Base-by-base conservation (phyloP, 2,329 filamentous ascomycete species). In the Pseudocercospora musae region DNA sequence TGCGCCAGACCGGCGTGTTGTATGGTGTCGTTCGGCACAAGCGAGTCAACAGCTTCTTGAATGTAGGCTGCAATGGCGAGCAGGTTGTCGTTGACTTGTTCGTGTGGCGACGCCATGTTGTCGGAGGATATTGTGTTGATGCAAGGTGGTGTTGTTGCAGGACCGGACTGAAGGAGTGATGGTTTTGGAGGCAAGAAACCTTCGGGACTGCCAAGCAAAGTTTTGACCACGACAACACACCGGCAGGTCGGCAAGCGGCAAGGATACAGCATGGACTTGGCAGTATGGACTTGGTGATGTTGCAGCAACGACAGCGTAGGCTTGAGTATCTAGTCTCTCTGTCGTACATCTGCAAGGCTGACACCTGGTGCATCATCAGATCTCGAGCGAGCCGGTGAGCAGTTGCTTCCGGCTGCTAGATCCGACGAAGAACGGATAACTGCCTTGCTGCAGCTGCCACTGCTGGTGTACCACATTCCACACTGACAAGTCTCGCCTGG, bases 401-500 rank as follows among this genome's bases (percentile, higher is more conserved):
- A 64, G 72, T 20, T 75, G 49, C 62, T 77, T 74, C 20, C 74
- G 67, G 61, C 75, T 76, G 57, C 75, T 78, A 3, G 72, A 71
- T 1, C 76, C 76, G 8, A 77, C 69, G 62, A 70, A 74, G 5
- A 77, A 58, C 6, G 50, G 64, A 62, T 68, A 73, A 68, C 0
- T 75, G 13, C 66, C 63, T 42, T 60, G 61, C 57, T 70, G 66
- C 40, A 70, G 56, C 56, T 60, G 64, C 68, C 93, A 97, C 80
- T 96, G 88, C 81, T 96, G 92, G n/a, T 79, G 75, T 0, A 74
- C 81, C 0, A 85, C 80, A 69, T 96, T 66, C 68, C 68, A 70
- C 2, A 66, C 58, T n/a, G 67, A 69, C 40, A 70, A 33, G 27
- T 70, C 68, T 18, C 63, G 60, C 42, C 68, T 68, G 18, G 58